These are phyloP conservation scores for Cladosporium sp. DNA, from an alignment of 2,329 filamentous ascomycete species.

Conservation along the genomic window DNA sequence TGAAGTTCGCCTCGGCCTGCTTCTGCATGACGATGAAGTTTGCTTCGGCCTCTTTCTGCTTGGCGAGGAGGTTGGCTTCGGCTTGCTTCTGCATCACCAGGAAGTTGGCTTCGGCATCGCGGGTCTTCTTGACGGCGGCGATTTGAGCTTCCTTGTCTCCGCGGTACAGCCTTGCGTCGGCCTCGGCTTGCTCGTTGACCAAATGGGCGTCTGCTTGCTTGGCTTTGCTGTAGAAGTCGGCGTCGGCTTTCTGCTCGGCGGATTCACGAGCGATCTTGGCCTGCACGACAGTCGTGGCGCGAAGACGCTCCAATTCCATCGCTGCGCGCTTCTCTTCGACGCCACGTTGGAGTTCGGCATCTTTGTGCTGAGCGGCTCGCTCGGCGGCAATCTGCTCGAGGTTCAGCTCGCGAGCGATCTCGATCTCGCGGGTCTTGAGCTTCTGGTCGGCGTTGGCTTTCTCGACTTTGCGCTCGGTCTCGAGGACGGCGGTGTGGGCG, in stretches of 20 bases:
- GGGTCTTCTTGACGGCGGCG: conserved; percentile 41
- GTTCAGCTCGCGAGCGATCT: conserved; percentile 68
- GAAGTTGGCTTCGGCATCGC: conserved; percentile 38
- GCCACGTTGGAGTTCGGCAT: conserved; percentile 74
- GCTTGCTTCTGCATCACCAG: conserved; percentile 49
- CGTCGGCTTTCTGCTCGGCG: conserved; percentile 65
- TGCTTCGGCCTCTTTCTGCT: conserved; percentile 59
- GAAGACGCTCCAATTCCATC: conserved; percentile 74
- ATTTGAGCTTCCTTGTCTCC: conserved; percentile 37
- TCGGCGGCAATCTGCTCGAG: conserved; percentile 70
- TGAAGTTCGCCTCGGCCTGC: conserved; percentile 57
- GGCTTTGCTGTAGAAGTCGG: conserved; percentile 46
- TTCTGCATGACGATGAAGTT: conserved; percentile 41
- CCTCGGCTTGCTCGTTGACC: conserved; percentile 59
- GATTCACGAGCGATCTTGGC: conserved; percentile 66
- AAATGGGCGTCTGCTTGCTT: conserved; percentile 47
- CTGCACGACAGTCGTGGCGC: conserved; percentile 73
- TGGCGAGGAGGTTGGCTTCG: conserved; percentile 55
- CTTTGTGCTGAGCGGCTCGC: conserved; percentile 67
- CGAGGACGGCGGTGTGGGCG: conserved; percentile 76
- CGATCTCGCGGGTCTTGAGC: conserved; percentile 67
- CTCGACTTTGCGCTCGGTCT: conserved; percentile 79
- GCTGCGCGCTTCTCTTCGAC: conserved; percentile 74
- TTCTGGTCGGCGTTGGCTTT: conserved; percentile 72
- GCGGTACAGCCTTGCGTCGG: conserved; percentile 51